These are phyloP conservation scores for Adansonia grandidieri DNA, from an alignment of 441 rosid genomes.

Conservation along the genomic window DNA sequence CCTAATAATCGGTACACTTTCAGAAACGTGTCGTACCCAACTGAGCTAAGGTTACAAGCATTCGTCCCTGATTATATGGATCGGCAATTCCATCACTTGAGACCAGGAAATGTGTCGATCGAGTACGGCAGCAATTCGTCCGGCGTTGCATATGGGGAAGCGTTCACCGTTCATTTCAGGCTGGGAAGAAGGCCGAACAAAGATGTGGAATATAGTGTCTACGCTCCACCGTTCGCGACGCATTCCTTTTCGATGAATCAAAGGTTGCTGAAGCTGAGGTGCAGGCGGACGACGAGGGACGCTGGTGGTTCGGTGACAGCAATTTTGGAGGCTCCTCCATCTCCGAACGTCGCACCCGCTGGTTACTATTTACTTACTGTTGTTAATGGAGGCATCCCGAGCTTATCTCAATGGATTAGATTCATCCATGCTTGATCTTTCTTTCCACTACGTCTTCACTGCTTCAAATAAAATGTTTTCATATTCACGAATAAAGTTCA, in stretches of 20 bases:
- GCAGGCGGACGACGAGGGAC: conserved; percentile 18
- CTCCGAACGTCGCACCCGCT: conserved; percentile 33
- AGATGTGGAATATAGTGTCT: conserved; percentile 33
- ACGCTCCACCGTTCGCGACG: conserved; percentile 39
- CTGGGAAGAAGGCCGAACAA: conserved; percentile 21
- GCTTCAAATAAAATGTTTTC: not conserved
- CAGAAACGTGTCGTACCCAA: conserved; percentile 37
- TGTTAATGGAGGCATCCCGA: conserved; percentile 40
- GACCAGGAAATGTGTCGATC: conserved; percentile 35
- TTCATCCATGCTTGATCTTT: conserved; percentile 27
- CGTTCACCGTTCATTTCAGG: conserved; percentile 36
- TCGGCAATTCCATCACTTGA: conserved; percentile 20
- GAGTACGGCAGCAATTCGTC: not conserved
- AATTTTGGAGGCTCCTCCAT: conserved; percentile 39
- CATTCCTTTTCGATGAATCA: conserved; percentile 41
- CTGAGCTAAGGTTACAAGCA: conserved; percentile 42
- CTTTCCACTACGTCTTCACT: not conserved
- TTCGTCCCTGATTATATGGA: conserved; percentile 39
- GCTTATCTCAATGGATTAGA: conserved; percentile 41
- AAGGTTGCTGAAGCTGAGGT: conserved; percentile 37
- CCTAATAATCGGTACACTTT: conserved; percentile 37
- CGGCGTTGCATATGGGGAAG: conserved; percentile 29
- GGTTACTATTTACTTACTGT: conserved; percentile 44
- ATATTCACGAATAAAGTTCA: conserved; percentile 2
- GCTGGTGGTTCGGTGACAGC: conserved; percentile 11